Base-by-base conservation (phyloP, 202 grass and related monocot species). In the Brachypodium distachyon region DNA sequence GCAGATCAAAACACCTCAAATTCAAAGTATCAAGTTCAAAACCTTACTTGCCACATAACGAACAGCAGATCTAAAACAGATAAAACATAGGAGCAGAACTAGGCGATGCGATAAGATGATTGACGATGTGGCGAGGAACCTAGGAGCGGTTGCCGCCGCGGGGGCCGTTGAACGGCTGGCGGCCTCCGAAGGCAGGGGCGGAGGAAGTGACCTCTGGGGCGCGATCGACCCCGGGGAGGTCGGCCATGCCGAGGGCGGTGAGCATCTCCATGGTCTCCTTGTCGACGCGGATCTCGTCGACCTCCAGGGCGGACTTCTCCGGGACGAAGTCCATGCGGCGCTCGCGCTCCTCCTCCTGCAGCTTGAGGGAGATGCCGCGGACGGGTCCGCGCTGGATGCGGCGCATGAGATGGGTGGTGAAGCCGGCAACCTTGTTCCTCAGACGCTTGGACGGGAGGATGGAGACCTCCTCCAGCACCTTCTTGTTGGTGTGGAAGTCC, bases 401-500 rank as follows among this genome's bases (percentile, higher is more conserved):
- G 76, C 86, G 86, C 86, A 88, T 88, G 14, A 88, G 76, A 51
- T 88, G 86, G 26, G 86, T 88, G 68, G 69, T 84, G 69, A 88
- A 88, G 27, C 86, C 86, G 3, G 86, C 86, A 7, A 88, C 83
- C 75, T 88, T 88, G 81, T 88, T 88, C n/a, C 81, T 60, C 4
- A 84, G 81, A 5, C 86, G 52, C 86, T 88, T 88, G n/a, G 86
- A 88, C 12, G 82, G 86, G 18, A 88, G 77, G 81, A 88, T 88
- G 61, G 86, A 77, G 7, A 84, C 86, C 54, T 88, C 86, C 72
- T 88, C 81, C 0, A 88, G 72, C 23, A 84, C 86, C 76, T 88
- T 88, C 81, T 88, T 88, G 76, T 88, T 88, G 7, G 52, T 88
- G 81, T 88, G 86, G 81, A 88, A 88, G 69, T 88, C 86, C 3